Evolutionary conservation across 306 rosid genomes (phyloP).

Genomic region (Benincasa hispida): DNA sequence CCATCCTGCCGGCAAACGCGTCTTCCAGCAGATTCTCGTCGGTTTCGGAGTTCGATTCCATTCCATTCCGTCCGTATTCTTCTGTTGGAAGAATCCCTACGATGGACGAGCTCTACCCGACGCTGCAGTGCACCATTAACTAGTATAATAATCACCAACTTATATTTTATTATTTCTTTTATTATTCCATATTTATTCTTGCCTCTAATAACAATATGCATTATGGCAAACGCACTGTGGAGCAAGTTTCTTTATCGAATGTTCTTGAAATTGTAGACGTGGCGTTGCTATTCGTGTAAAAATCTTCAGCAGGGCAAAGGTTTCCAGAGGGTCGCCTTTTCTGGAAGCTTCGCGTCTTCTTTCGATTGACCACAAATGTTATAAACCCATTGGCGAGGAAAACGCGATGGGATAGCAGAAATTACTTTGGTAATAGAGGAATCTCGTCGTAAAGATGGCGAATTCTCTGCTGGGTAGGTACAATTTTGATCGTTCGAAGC

Average conservation of each 20-base stretch:
- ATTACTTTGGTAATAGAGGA: not conserved
- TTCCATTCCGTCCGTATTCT: slow-evolving; percentile 34
- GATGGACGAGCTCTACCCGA: not conserved
- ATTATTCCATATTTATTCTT: not conserved
- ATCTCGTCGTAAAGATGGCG: slow-evolving; percentile 14
- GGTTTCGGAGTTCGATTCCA: slow-evolving; percentile 24
- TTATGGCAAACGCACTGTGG: not conserved
- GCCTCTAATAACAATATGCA: not conserved
- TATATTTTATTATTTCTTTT: not conserved
- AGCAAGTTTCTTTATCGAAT: not conserved
- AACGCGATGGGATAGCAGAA: not conserved
- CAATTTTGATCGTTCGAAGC: slow-evolving; percentile 1
- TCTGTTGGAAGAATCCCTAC: slow-evolving; percentile 33
- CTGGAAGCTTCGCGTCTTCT: not conserved
- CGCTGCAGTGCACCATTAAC: not conserved
- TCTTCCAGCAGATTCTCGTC: slow-evolving; percentile 32
- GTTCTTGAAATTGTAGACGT: not conserved
- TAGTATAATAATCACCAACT: not conserved
- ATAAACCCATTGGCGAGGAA: not conserved
- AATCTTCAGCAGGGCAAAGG: not conserved
- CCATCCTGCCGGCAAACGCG: slow-evolving; percentile 48
- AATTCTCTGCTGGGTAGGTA: slow-evolving; percentile 12
- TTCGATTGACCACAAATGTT: not conserved
- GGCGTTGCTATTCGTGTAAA: not conserved
- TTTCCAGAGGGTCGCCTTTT: not conserved